Conservation (phyloP, 2,329 filamentous ascomycete species). For the Fusarium subtropicale region DNA sequence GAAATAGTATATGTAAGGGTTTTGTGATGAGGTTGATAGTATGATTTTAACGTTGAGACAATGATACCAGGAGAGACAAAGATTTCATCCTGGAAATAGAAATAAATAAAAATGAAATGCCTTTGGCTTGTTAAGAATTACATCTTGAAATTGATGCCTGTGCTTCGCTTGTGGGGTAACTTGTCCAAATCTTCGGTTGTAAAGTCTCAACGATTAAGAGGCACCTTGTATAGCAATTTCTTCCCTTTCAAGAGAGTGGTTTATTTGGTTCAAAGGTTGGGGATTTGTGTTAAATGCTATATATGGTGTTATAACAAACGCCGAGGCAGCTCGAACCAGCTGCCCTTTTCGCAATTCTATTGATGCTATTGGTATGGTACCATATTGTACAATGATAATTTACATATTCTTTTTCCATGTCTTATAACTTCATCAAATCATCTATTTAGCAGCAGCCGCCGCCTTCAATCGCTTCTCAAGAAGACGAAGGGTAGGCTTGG, state of each 20-base stretch:
- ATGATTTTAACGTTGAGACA: constrained; percentile 46
- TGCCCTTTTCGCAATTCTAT: constrained; percentile 27
- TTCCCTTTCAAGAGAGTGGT: constrained; percentile 34
- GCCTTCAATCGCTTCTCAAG: constrained; percentile 64
- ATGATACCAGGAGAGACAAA: constrained; percentile 14
- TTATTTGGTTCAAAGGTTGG: neutral
- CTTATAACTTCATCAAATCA: constrained; percentile 29
- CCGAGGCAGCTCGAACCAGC: constrained; percentile 19
- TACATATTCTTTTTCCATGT: constrained; percentile 36
- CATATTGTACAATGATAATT: constrained; percentile 44
- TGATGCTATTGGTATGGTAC: constrained; percentile 33
- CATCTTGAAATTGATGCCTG: neutral
- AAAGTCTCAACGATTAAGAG: neutral
- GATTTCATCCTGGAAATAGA: constrained; percentile 26
- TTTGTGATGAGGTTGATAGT: constrained; percentile 20
- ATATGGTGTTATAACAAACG: neutral
- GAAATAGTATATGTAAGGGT: constrained; percentile 2
- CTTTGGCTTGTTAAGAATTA: constrained; percentile 23
- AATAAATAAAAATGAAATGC: constrained; percentile 23
- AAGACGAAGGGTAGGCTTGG: constrained; percentile 71
- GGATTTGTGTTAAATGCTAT: neutral
- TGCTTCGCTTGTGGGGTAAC: too few species aligned
- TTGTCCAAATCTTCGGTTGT: neutral
- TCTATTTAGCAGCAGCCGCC: constrained; percentile 31
- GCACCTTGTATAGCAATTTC: neutral